phyloP scores from a whole-genome alignment of 208 protist genomes.

The Trypanosoma theileri region DNA sequence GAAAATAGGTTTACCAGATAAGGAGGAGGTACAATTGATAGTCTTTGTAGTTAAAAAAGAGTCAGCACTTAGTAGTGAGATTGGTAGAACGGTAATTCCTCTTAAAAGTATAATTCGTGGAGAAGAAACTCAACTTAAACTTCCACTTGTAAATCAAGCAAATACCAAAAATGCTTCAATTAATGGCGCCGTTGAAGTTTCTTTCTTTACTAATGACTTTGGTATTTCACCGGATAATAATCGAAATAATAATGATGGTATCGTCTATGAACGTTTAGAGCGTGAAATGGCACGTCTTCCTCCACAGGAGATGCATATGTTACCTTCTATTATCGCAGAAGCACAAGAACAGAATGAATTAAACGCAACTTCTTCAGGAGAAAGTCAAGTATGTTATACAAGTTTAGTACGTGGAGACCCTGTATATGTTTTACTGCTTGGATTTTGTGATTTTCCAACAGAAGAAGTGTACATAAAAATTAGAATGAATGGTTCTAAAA shows the following conservation, averaged over 20 bases:
- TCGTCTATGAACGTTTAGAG: slow-evolving; percentile 2
- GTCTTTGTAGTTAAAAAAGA: slow-evolving; percentile 36
- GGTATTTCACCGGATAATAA: slow-evolving; percentile 18
- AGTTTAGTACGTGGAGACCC: background rate
- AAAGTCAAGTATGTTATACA: background rate
- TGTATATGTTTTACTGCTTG: slow-evolving; percentile 10
- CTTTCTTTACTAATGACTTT: slow-evolving; percentile 48
- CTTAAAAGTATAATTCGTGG: slow-evolving; percentile 34
- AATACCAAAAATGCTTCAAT: slow-evolving; percentile 43
- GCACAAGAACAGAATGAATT: slow-evolving; percentile 15
- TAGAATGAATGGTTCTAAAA: slow-evolving; percentile 11
- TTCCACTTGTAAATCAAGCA: slow-evolving; percentile 51
- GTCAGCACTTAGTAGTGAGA: slow-evolving; percentile 29
- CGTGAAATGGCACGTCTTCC: slow-evolving; percentile 1
- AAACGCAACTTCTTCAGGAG: background rate
- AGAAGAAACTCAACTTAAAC: slow-evolving; percentile 35
- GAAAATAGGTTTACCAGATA: slow-evolving; percentile 56
- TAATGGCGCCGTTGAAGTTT: slow-evolving; percentile 49
- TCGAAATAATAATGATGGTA: background rate
- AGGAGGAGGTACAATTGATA: slow-evolving; percentile 68
- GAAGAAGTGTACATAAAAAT: slow-evolving; percentile 27
- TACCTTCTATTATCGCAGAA: background rate
- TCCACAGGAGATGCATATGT: slow-evolving; percentile 13
- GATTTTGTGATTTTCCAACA: slow-evolving; percentile 12
- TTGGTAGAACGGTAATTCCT: slow-evolving; percentile 57